A percentile compares a stretch with the other conserved stretches of the same genome.
Conservation (phyloP, 2,329 filamentous ascomycete genomes). For the Neonectria magnoliae region DNA sequence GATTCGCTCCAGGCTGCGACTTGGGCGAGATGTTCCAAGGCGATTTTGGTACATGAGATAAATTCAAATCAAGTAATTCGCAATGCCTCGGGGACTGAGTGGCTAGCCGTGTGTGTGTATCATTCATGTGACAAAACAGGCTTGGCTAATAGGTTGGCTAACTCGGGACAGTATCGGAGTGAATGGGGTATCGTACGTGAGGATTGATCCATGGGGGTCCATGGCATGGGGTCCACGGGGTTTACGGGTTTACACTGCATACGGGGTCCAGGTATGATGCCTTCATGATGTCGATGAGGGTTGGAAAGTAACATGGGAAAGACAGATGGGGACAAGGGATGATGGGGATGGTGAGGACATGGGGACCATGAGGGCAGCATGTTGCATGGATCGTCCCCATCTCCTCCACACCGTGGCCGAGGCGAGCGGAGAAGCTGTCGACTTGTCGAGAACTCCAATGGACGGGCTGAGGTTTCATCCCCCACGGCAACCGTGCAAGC, state of each 20-base stretch:
- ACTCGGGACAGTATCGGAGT: background rate
- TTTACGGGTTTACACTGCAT: background rate
- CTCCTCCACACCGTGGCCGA: constrained; percentile 13
- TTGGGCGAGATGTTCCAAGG: constrained; percentile 61
- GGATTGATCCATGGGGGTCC: background rate
- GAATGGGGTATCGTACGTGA: too few species aligned
- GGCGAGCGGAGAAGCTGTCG: background rate
- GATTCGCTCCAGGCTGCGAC: constrained; percentile 70
- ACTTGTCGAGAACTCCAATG: constrained; percentile 8
- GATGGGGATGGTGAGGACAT: background rate
- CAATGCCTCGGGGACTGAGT: background rate
- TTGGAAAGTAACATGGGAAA: background rate
- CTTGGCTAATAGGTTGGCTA: background rate
- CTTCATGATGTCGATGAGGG: background rate
- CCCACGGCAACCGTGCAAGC: constrained; percentile 4
- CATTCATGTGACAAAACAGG: background rate
- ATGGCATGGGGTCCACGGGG: background rate
- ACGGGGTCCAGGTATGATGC: background rate
- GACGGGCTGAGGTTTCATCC: constrained; percentile 34
- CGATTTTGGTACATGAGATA: constrained; percentile 49
- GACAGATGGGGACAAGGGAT: background rate
- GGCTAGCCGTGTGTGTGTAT: background rate
- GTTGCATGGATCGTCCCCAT: background rate
- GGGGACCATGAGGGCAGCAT: background rate
- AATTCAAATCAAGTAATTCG: constrained; percentile 2